phyloP scores from a whole-genome alignment of 345 rosid genomes.

The Boechera retrofracta region DNA sequence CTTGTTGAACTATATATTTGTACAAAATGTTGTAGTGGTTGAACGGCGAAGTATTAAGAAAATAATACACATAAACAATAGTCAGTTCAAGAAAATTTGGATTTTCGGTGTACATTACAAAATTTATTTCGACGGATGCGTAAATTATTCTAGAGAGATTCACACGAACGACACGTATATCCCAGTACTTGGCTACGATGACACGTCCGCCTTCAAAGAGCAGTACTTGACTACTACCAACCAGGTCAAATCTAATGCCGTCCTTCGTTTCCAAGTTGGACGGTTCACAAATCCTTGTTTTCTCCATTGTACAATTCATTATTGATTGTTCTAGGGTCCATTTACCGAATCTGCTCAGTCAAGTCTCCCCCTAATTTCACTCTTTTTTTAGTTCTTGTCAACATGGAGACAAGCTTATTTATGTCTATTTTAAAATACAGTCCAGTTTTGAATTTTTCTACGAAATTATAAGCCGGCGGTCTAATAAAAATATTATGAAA shows the following conservation, averaged over 20 bases:
- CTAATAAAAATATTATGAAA: conserved; percentile 15
- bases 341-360: conserved; percentile 32
- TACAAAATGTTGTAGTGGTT: conserved; percentile 1
- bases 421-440: background rate
- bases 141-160: conserved; percentile 11
- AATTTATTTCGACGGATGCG: background rate
- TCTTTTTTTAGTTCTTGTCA: conserved; percentile 18
- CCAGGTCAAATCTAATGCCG: conserved; percentile 14
- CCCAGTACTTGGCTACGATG: conserved; percentile 1
- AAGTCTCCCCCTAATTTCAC: conserved; percentile 22
- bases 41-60: conserved; percentile 8
- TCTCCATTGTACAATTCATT: conserved; percentile 24
- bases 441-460: conserved; percentile 19
- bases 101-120: background rate
- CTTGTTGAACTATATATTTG: background rate
- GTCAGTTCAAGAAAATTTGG: background rate
- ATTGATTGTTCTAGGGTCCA: conserved; percentile 9
- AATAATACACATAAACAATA: background rate
- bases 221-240: background rate
- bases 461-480: conserved; percentile 25
- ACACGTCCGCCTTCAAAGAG: background rate
- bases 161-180: conserved; percentile 26
- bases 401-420: background rate
- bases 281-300: conserved; percentile 16
- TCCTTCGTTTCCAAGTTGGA: conserved; percentile 16